phyloP scores from a whole-genome alignment of 208 protist genomes.

The Blechomonas ayalai region DNA sequence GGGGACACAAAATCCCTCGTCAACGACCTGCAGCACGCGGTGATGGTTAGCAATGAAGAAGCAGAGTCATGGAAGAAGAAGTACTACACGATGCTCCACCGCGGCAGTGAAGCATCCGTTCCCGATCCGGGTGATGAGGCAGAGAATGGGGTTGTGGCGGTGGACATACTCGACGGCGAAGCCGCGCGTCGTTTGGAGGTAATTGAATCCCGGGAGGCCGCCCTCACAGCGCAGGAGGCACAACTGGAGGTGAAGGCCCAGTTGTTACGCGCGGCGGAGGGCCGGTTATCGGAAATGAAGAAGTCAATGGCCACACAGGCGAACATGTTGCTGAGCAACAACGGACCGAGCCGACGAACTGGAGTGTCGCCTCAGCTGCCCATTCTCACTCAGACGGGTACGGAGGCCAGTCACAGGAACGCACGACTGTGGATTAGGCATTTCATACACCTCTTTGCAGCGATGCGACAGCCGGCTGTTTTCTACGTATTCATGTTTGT shows the following conservation, averaged over 20 bases:
- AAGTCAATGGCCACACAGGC: constrained; percentile 55
- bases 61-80: constrained; percentile 36
- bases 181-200: background rate
- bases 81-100: background rate
- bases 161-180: background rate
- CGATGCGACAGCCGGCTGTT: too few species aligned
- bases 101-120: background rate
- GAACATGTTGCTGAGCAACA: constrained; percentile 32
- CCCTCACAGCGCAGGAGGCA: constrained; percentile 6
- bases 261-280: constrained; percentile 34
- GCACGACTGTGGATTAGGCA: too few species aligned
- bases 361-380: too few species aligned
- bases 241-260: constrained; percentile 19
- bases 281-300: constrained; percentile 48
- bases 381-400: too few species aligned
- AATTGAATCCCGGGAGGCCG: constrained; percentile 10
- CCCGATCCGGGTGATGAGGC: constrained; percentile 5
- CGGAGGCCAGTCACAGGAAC: too few species aligned
- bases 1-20: constrained; percentile 51
- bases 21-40: constrained; percentile 32
- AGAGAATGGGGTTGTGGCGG: constrained; percentile 5
- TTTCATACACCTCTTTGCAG: too few species aligned
- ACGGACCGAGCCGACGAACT: too few species aligned
- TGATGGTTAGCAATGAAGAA: constrained; percentile 38
- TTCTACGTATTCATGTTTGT: too few species aligned